phyloP scores from a whole-genome alignment of 2,329 filamentous ascomycete genomes.

The Stachybotrys chlorohalonatus region DNA sequence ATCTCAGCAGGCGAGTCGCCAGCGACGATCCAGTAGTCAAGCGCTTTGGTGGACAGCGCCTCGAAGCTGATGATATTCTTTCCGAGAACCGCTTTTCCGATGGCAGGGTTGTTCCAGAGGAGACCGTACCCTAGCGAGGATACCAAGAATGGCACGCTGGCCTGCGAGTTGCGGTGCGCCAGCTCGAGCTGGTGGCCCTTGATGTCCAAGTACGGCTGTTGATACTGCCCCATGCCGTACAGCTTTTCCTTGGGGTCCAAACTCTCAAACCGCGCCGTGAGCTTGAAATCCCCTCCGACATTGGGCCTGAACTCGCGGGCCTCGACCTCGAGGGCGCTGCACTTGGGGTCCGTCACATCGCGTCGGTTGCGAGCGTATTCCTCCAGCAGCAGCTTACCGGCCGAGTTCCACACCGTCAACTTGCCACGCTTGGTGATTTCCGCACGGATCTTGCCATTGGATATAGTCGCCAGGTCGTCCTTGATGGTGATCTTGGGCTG shows the following conservation, averaged over 20 bases:
- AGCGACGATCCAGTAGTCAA: slow-evolving; percentile 59
- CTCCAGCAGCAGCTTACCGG: slow-evolving; percentile 18
- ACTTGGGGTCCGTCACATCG: slow-evolving; percentile 46
- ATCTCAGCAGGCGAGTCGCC: slow-evolving; percentile 47
- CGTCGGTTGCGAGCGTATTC: slow-evolving; percentile 19
- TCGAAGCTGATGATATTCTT: slow-evolving; percentile 55
- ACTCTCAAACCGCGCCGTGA: slow-evolving; percentile 51
- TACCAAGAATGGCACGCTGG: slow-evolving; percentile 53
- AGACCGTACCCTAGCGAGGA: slow-evolving; percentile 54
- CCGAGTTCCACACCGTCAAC: slow-evolving; percentile 15
- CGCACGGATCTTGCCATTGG: slow-evolving; percentile 21
- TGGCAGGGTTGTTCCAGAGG: slow-evolving; percentile 56
- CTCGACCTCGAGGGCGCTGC: slow-evolving; percentile 45
- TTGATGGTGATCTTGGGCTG: slow-evolving; percentile 10
- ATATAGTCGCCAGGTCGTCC: slow-evolving; percentile 11
- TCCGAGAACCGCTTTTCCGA: slow-evolving; percentile 52
- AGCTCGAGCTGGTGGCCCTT: slow-evolving; percentile 56
- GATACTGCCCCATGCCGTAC: slow-evolving; percentile 63
- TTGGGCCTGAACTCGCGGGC: slow-evolving; percentile 49
- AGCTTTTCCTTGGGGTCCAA: slow-evolving; percentile 46
- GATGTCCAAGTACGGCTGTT: slow-evolving; percentile 53
- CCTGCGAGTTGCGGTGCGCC: slow-evolving; percentile 58
- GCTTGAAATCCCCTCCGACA: slow-evolving; percentile 41
- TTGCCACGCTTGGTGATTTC: slow-evolving; percentile 17
- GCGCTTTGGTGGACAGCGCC: slow-evolving; percentile 43